Base-by-base conservation (phyloP, 2,329 filamentous ascomycete genomes). In the Epichloe hybrida region DNA sequence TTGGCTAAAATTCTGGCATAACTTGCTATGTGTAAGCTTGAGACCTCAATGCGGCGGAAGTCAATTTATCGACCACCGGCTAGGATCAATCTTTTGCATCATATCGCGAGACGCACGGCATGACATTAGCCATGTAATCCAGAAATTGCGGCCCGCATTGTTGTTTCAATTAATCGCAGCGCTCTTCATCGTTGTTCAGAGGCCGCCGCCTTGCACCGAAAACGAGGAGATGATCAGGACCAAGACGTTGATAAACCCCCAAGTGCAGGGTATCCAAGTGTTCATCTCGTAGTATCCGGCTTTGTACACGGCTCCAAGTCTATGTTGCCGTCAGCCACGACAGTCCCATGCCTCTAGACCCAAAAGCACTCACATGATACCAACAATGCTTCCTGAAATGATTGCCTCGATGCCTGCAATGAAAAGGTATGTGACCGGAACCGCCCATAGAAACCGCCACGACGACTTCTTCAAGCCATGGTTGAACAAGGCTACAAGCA, bases 191-290 rank as follows among this genome's bases (percentile, higher is more conserved):
- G 3, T 3, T n/a, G 34, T 35, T 80, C 67, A 95, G 54, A 95
- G 74, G 39, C 87, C 89, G 46, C 89, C 88, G 46, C 89, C 88
- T 63, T 94, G 88, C 48, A 95, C 90, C n/a, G 88, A 87, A 65
- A 95, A 95, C 4, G 88, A 93, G 5, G 88, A 93, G 55, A 95
- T 73, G 47, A 95, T 81, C 44, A 96, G 72, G 34, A 94, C 77
- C 45, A 95, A 66, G 9, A 91, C 82, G 64, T 88, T 95, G 65
- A 91, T 84, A 62, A 87, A 76, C 1, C 81, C 87, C 90, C 90
- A 95, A 21, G 90, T 77, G 61, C 93, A 85, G 0, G 90, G 90
- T 48, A 95, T 86, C 89, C 89, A 95, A 0, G 90, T 95, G 44
- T 88, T 91, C 88, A 95, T 93, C 60, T 82, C 76, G 64, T 91